phyloP scores from a whole-genome alignment of 352 stramenopile genomes.

The Phytophthora boehmeriae region DNA sequence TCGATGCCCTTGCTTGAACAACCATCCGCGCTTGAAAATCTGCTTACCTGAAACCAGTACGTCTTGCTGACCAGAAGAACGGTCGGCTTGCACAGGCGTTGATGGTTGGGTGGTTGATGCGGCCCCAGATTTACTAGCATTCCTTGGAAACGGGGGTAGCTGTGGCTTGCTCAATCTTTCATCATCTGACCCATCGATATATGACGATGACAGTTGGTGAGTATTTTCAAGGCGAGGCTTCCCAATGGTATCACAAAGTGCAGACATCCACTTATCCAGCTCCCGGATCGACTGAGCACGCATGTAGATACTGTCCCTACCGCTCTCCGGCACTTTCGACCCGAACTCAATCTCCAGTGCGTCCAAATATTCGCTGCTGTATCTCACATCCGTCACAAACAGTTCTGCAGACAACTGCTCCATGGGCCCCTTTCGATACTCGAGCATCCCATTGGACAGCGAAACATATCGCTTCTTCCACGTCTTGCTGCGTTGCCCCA shows the following conservation, averaged over 20 bases:
- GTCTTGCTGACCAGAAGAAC: constrained; percentile 13
- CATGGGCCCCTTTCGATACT: constrained; percentile 63
- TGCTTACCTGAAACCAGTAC: not conserved
- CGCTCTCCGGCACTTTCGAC: constrained; percentile 39
- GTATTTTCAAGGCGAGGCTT: constrained; percentile 26
- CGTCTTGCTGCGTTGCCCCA: constrained; percentile 43
- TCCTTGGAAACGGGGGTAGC: constrained; percentile 30
- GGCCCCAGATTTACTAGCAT: constrained; percentile 9
- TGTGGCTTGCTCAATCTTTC: constrained; percentile 19
- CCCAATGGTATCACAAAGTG: constrained; percentile 47
- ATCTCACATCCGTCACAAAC: constrained; percentile 53
- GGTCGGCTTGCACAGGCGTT: constrained; percentile 12
- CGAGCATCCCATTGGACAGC: constrained; percentile 56
- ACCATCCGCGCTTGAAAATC: constrained; percentile 56
- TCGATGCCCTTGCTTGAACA: constrained; percentile 57
- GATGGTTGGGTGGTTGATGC: constrained; percentile 10
- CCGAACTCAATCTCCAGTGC: constrained; percentile 60
- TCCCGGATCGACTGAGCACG: constrained; percentile 48
- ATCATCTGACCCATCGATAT: constrained; percentile 6
- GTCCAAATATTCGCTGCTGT: constrained; percentile 38
- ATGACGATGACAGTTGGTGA: constrained; percentile 7
- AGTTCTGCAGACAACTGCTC: constrained; percentile 55
- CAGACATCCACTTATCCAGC: constrained; percentile 57
- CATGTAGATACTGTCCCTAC: constrained; percentile 45
- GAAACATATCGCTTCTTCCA: constrained; percentile 75